Evolutionary conservation across 345 rosid species (phyloP).

Genomic region (Lepidium didymum): DNA sequence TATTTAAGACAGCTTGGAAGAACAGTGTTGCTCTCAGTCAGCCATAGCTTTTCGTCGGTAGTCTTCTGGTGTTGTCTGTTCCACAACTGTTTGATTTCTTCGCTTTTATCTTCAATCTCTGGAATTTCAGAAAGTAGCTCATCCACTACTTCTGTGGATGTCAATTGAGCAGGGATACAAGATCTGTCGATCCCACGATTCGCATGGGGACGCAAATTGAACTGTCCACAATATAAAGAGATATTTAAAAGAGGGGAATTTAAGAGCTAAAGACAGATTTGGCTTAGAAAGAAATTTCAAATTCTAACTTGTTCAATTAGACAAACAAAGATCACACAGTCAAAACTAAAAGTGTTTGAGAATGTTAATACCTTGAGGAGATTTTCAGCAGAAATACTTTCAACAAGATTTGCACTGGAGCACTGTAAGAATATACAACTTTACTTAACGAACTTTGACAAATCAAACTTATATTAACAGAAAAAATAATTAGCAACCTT

Average conservation of each 20-base stretch:
- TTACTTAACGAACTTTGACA: not conserved
- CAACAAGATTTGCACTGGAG: conserved; percentile 27
- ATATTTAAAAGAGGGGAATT: not conserved
- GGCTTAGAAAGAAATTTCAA: not conserved
- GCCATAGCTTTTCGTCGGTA: conserved; percentile 46
- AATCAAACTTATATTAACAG: not conserved
- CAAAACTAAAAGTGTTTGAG: not conserved
- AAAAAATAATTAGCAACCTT: conserved; percentile 43
- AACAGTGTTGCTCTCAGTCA: conserved; percentile 37
- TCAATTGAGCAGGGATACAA: conserved; percentile 39
- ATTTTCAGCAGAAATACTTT: conserved; percentile 69
- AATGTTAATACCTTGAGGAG: conserved; percentile 67
- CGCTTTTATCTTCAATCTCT: conserved; percentile 55
- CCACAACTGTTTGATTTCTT: conserved; percentile 51
- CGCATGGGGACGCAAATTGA: conserved; percentile 83
- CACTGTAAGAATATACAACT: conserved; percentile 33
- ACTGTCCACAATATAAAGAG: conserved; percentile 36
- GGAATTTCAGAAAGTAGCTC: conserved; percentile 70
- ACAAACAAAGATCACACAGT: not conserved
- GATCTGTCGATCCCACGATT: conserved; percentile 76
- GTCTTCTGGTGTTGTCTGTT: conserved; percentile 25
- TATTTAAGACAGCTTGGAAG: conserved; percentile 71
- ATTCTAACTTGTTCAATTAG: not conserved
- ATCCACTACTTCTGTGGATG: conserved; percentile 44
- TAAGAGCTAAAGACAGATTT: not conserved